Evolutionary conservation across 1,284 basidiomycete genomes (phyloP), one percentile per base, ranked within the genome.

Genomic region (Coniferiporia weirii): DNA sequence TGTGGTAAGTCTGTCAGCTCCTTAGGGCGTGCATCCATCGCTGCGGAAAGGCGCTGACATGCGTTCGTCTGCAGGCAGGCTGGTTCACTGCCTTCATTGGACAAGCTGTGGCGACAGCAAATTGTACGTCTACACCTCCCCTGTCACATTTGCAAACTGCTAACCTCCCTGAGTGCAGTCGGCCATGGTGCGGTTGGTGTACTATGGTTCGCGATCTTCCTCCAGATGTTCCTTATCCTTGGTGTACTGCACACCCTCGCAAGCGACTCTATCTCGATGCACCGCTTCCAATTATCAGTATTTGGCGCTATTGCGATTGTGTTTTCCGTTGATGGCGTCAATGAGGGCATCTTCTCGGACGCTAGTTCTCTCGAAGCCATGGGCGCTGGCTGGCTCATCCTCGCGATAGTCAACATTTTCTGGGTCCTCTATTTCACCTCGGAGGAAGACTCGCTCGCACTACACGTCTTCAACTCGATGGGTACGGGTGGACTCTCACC

Each of bases 381-480:
- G 76, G 91, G 89, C 32, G 94, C 92, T 4, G 96, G 96, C 64
- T 98, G 93, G 91, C 83, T 99, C 67, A 83, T 99, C 64, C 83
- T 96, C 57, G 80, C 93, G 36, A 83, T 98, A 63, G 91, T 95
- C 63, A 75, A 97, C 79, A 90, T 98, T 69, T 73, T 98, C 63
- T 98, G 95, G 95, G 83, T 97, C 19, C 82, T 98, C 63, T 98
- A 93, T 79, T 93, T 99, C 71, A 96, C 95, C 4, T 90, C 94
- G 1, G 95, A 98, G 70, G 95, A 98, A 67, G 94, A 95, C 69
- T 91, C 94, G 1, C 83, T 92, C 64, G 73, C 85, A 52, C 82
- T 93, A 57, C 80, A 92, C 71, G 67, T 96, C 61, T 90, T 98
- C 81, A 94, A 93, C 72, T 82, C 85, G 15, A 76, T 91, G 65